A percentile compares a stretch with the other conserved stretches of the same genome.
These are phyloP conservation scores for Misopates orontium DNA, from an alignment of 257 asterid species.

Conservation along the genomic window DNA sequence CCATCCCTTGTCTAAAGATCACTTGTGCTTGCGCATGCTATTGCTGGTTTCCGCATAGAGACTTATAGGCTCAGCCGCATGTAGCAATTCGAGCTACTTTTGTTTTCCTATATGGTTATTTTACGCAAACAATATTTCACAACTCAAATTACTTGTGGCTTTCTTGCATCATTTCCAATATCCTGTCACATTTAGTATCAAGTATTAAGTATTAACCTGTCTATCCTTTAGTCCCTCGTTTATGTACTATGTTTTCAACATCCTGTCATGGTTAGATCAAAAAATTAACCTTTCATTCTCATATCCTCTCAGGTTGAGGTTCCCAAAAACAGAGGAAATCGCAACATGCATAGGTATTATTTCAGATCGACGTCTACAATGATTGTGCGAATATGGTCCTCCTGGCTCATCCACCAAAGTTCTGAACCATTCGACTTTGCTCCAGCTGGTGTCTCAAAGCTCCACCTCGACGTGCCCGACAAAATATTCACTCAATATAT, in stretches of 20 bases:
- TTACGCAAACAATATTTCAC: not conserved
- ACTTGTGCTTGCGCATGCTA: no score
- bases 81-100: no score
- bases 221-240: not conserved
- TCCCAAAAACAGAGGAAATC: constrained; percentile 76
- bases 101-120: no score
- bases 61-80: no score
- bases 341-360: constrained; percentile 75
- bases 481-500: constrained; percentile 71
- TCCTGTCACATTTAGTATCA: not conserved
- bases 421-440: constrained; percentile 67
- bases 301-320: constrained; percentile 64
- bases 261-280: no score
- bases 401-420: constrained; percentile 90
- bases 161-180: not conserved
- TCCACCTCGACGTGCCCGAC: constrained; percentile 85
- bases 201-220: not conserved
- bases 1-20: no score
- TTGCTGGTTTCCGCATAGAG: no score
- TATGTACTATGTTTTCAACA: not conserved
- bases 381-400: constrained; percentile 93
- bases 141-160: not conserved
- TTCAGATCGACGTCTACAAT: constrained; percentile 87
- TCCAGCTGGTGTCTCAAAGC: constrained; percentile 70
- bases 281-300: constrained; percentile 11